Base-by-base conservation (phyloP, 1,139 yeast genomes). In the Debaryomyces subglobosus region DNA sequence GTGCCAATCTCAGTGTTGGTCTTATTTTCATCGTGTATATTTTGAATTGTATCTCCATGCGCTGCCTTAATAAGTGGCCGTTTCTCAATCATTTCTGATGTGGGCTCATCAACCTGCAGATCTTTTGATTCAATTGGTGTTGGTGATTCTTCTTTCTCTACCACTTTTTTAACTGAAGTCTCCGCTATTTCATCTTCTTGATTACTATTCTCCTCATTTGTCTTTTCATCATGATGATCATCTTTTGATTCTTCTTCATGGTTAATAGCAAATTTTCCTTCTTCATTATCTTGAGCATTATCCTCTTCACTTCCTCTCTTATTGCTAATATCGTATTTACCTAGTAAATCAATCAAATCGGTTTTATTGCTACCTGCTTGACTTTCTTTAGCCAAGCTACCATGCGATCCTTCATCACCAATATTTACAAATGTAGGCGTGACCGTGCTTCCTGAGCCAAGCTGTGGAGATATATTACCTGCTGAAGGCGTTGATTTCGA, bases 261-360 rank as follows among this genome's bases (percentile, higher is more conserved):
- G 4, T 45, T 42, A 8, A 37, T 32, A 45, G 40, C 25, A 13
- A 52, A 46, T 42, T 45, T 38, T 15, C 49, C 56, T 9, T 49
- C 50, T 13, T 49, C 53, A 5, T 50, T 52, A 18, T 46, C 57
- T 43, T 43, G 44, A 18, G 48, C 48, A 7, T 33, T 54, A 4
- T 43, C 45, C 13, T 44, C 39, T 6, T 37, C 49, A 13, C 47
- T 51, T 4, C 38, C 44, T 9, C 45, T 44, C 44, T 56, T 40
- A n/a, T 49, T 46, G 9, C 56, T 59, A 5, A 73, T 56, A 49
- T 74, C 77, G 52, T 70, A 74, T 53, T 69, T 73, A 48, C 70
- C 79, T 53, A 74, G 71, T 35, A 74, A 58, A 9, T 69, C 77
- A 37, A 72, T 67, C 53, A 75, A 62, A 44, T 72, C 77, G 9